Base-by-base conservation (phyloP, 2,329 filamentous ascomycete genomes). In the Purpureocillium lavendulum region DNA sequence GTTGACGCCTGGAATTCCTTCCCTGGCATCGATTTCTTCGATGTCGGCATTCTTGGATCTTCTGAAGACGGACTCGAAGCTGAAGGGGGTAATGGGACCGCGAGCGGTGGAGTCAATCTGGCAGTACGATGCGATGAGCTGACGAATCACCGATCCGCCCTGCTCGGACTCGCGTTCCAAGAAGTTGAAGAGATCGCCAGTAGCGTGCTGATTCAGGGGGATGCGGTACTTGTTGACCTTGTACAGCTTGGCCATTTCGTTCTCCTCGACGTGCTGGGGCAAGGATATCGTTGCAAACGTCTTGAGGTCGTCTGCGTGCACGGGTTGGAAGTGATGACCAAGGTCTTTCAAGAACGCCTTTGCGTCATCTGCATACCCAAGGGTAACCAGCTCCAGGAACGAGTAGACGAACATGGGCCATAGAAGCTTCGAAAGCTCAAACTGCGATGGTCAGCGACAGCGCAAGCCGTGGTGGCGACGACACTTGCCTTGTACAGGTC, bases 331-430 rank as follows among this genome's bases (percentile, higher is more conserved):
- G 39, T 80, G 60, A 2, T 60, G 54, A 40, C 79, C 80, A 53
- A 86, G 80, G 4, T 74, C 69, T 21, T 77, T 73, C 45, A 94
- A 80, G 55, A 94, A 90, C 2, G 73, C 67, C 48, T 84, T 80
- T 12, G 82, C 80, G 42, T 94, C 87, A 30, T 77, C 75, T 2
- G 75, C 66, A 50, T 84, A 88, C 46, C 79, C 80, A 43, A 87
- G 77, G 28, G 71, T 71, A 21, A 94, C 75, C 40, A 97, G 75
- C 41, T 87, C 81, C 18, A 98, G 69, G 56, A 85, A 96, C 0
- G 87, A 92, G 61, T 98, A 94, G 37, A 97, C 85, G 54, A 96
- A 97, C 1, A 94, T 67, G 0, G 92, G 92, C 88, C 92, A 98
- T 13, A 95, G 66, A 4, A 97, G 70, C 49, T 94, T 88, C 42